These are phyloP conservation scores for Mycena haematopus DNA, from an alignment of 768 basidiomycete genomes.

Conservation along the genomic window DNA sequence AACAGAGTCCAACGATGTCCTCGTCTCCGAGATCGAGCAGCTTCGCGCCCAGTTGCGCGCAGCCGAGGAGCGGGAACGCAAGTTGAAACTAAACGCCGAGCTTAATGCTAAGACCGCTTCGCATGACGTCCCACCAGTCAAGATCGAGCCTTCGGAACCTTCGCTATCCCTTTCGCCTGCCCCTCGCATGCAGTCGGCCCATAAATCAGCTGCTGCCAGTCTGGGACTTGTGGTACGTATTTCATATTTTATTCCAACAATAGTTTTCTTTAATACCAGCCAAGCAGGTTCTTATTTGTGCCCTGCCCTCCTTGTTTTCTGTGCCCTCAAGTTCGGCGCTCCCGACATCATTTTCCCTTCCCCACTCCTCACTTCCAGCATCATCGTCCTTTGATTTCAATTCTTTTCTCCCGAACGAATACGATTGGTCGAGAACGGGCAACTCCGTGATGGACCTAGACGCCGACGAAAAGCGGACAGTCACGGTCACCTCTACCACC, in stretches of 20 bases:
- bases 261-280: constrained; percentile 29
- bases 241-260: constrained; percentile 3
- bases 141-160: constrained; percentile 65
- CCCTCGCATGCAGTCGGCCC: constrained; percentile 50
- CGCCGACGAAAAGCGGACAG: constrained; percentile 45
- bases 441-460: constrained; percentile 56
- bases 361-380: constrained; percentile 52
- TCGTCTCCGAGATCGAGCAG: constrained; percentile 67
- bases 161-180: constrained; percentile 52
- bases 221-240: constrained; percentile 72
- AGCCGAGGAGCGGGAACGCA: constrained; percentile 69
- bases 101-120: constrained; percentile 50
- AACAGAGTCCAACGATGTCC: constrained; percentile 42
- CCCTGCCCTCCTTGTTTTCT: constrained; percentile 76
- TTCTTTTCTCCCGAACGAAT: constrained; percentile 56
- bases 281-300: constrained; percentile 77
- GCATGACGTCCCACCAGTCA: constrained; percentile 47
- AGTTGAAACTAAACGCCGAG: constrained; percentile 69
- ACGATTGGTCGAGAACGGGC: constrained; percentile 57
- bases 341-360: constrained; percentile 62
- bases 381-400: constrained; percentile 57
- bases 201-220: constrained; percentile 68
- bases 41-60: constrained; percentile 70
- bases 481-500: constrained; percentile 39
- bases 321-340: constrained; percentile 63